These are phyloP conservation scores for Cercospora sp. DNA, from an alignment of 2,329 filamentous ascomycete species.

Conservation along the genomic window DNA sequence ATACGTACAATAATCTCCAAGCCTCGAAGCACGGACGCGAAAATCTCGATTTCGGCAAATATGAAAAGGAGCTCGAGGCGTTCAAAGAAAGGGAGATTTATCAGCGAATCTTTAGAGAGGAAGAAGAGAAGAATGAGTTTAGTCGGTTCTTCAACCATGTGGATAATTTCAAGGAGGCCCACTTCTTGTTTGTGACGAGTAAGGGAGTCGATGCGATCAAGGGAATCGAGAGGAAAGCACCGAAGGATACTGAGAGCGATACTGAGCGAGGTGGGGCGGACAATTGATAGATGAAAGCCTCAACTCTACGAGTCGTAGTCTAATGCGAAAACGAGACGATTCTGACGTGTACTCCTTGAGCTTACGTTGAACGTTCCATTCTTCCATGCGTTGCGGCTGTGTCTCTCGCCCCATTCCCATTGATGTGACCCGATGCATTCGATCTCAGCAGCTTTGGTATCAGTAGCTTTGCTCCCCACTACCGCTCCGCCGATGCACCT, in stretches of 20 bases:
- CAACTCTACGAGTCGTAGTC: not conserved
- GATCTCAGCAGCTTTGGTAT: not conserved
- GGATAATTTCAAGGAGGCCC: conserved; percentile 52
- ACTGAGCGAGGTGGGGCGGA: conserved; percentile 4
- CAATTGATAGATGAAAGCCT: not conserved
- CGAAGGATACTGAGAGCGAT: conserved; percentile 11
- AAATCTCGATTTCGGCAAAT: conserved; percentile 75
- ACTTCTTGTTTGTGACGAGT: conserved; percentile 53
- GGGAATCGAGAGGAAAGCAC: conserved; percentile 27
- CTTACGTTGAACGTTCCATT: not conserved
- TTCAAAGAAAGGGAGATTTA: conserved; percentile 96
- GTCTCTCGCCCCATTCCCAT: not conserved
- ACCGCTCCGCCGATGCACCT: not conserved
- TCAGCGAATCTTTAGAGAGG: conserved; percentile 82
- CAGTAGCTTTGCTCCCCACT: not conserved
- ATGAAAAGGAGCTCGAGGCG: conserved; percentile 73
- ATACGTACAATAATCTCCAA: conserved; percentile 78
- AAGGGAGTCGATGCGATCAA: conserved; percentile 49
- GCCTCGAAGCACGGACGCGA: conserved; percentile 63
- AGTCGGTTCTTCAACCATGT: conserved; percentile 52
- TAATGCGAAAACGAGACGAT: not conserved
- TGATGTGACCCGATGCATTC: not conserved
- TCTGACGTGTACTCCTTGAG: not conserved
- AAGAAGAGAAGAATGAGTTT: conserved; percentile 76
- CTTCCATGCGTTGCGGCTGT: not conserved